Evolutionary conservation across 1,284 basidiomycete genomes (phyloP).

Genomic region (Kwoniella shivajii): DNA sequence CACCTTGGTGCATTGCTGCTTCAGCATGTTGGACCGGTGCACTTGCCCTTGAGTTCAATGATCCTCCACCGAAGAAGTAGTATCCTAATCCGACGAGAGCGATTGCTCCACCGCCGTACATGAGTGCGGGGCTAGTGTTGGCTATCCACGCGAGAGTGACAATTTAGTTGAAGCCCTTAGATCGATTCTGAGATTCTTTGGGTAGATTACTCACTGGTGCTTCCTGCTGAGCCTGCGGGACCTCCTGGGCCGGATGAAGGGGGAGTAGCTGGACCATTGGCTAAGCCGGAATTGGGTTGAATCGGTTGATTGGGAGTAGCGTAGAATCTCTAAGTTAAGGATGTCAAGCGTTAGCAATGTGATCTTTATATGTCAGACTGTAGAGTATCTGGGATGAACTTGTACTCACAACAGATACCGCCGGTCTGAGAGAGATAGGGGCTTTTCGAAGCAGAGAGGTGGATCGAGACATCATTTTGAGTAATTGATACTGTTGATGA

Average conservation of each 20-base stretch:
- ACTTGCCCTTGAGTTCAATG: constrained; percentile 15
- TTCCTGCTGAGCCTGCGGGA: constrained; percentile 2
- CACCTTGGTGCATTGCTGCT: constrained; percentile 11
- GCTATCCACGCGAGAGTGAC: background rate
- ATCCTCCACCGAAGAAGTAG: constrained; percentile 25
- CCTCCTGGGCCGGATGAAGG: constrained; percentile 2
- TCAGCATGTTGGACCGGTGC: constrained; percentile 1
- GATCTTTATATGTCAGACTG: background rate
- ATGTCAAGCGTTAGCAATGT: background rate
- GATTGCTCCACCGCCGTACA: constrained; percentile 25
- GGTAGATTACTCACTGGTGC: background rate
- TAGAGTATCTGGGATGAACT: background rate
- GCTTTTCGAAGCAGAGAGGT: background rate
- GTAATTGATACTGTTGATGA: too few species aligned
- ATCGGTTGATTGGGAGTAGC: background rate
- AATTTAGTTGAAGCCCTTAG: background rate
- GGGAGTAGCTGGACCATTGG: background rate
- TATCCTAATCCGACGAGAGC: constrained; percentile 27
- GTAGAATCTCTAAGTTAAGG: background rate
- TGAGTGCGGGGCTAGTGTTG: constrained; percentile 9
- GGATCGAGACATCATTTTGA: constrained; percentile 1
- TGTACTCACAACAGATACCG: constrained; percentile 7
- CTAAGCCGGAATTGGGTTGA: background rate
- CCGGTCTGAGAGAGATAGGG: constrained; percentile 1
- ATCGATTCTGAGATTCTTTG: background rate